Evolutionary conservation across 1,139 yeast genomes (phyloP).

Genomic region (Candida neerlandica): DNA sequence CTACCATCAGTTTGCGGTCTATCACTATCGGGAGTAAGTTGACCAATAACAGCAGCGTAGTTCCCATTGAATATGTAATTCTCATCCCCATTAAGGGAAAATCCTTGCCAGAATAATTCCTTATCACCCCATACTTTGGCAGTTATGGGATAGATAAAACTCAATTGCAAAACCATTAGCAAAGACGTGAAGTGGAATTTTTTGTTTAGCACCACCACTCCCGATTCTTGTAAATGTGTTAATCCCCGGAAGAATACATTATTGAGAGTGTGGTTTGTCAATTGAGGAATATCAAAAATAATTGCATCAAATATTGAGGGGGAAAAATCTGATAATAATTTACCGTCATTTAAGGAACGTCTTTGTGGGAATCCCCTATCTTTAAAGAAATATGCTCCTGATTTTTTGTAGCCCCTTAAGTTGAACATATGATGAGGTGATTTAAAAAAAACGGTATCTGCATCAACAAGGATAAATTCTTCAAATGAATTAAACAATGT

Average conservation of each 20-base stretch:
- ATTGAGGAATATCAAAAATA: slow-evolving; percentile 34
- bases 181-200: slow-evolving; percentile 20
- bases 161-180: no score
- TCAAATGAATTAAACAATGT: slow-evolving; percentile 37
- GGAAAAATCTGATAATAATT: slow-evolving; percentile 28
- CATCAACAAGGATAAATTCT: slow-evolving; percentile 37
- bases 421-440: slow-evolving; percentile 33
- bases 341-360: slow-evolving; percentile 26
- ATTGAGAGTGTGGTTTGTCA: slow-evolving; percentile 25
- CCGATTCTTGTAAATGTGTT: slow-evolving; percentile 37
- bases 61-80: slow-evolving; percentile 49
- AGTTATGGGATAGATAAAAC: slow-evolving; percentile 38
- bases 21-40: slow-evolving; percentile 34
- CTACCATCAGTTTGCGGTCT: slow-evolving; percentile 26
- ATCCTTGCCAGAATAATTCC: slow-evolving; percentile 65
- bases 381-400: slow-evolving; percentile 36
- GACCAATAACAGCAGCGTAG: slow-evolving; percentile 56
- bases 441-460: slow-evolving; percentile 36
- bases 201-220: slow-evolving; percentile 32
- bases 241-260: slow-evolving; percentile 31
- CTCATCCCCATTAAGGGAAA: slow-evolving; percentile 55
- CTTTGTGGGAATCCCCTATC: slow-evolving; percentile 34
- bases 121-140: slow-evolving; percentile 61
- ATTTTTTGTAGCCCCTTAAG: slow-evolving; percentile 24
- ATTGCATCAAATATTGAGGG: slow-evolving; percentile 33